Percentiles rank a stretch among this genome's conserved stretches.
Conservation (phyloP, 1,284 basidiomycete genomes). For the Flammula alnicola region DNA sequence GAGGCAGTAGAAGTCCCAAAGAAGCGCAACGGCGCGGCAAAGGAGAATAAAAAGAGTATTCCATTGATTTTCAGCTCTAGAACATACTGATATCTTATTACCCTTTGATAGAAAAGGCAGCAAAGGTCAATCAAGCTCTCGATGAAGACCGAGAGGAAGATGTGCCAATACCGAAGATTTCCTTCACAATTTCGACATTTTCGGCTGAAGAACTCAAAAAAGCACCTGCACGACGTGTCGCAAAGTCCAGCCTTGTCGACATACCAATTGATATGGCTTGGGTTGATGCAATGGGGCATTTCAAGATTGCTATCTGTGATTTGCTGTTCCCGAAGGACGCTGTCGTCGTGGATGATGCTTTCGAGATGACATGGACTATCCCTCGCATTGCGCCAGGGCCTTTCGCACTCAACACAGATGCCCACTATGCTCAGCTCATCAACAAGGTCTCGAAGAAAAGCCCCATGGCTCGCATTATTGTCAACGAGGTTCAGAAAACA, state of each 20-base stretch:
- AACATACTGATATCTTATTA: too few species aligned
- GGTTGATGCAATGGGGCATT: constrained; percentile 5
- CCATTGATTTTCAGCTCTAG: too few species aligned
- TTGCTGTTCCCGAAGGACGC: constrained; percentile 11
- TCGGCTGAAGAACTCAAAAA: constrained; percentile 9
- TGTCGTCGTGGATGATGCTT: constrained; percentile 1
- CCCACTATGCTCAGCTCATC: constrained; percentile 10
- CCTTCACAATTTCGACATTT: constrained; percentile 9
- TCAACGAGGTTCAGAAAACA: constrained; percentile 4
- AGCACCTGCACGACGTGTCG: constrained; percentile 3
- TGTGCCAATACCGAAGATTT: too few species aligned
- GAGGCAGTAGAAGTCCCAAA: too few species aligned
- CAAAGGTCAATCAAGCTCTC: too few species aligned
- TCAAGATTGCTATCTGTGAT: constrained; percentile 12
- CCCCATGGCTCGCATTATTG: constrained; percentile 9
- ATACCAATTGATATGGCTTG: constrained; percentile 6
- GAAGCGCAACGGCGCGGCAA: too few species aligned
- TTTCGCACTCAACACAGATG: not conserved
- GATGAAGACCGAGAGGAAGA: too few species aligned
- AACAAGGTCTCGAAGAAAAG: constrained; percentile 5
- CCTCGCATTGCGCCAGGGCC: not conserved
- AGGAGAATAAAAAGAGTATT: too few species aligned
- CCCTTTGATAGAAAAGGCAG: too few species aligned
- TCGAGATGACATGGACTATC: constrained; percentile 11
- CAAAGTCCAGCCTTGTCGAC: not conserved